Conservation (phyloP, 768 basidiomycete species). For the Suillus plorans region DNA sequence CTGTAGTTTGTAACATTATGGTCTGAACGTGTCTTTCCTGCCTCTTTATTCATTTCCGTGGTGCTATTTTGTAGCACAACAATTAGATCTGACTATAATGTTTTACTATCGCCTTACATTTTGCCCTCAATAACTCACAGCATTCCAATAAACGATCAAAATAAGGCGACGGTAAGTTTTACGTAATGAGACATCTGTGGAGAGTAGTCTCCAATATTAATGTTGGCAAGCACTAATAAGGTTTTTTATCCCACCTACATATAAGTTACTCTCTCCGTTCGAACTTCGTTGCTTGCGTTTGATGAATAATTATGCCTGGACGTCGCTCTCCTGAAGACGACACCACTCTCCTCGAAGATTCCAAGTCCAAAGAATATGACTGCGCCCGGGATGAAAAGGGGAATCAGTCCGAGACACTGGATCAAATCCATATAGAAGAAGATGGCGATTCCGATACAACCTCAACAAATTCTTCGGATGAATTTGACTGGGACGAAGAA, state of each 20-base stretch:
- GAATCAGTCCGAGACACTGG: slow-evolving; percentile 9
- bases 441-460: slow-evolving; percentile 32
- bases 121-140: neutral
- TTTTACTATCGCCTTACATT: neutral
- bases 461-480: slow-evolving; percentile 63
- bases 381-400: slow-evolving; percentile 12
- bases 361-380: slow-evolving; percentile 13
- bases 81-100: neutral
- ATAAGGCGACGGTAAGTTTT: too few species aligned
- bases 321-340: slow-evolving; percentile 12
- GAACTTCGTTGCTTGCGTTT: neutral
- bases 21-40: neutral
- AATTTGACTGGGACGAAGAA: slow-evolving; percentile 76
- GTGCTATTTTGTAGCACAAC: neutral
- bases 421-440: slow-evolving; percentile 10
- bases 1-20: neutral
- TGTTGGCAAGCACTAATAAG: slow-evolving; percentile 6
- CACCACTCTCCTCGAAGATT: slow-evolving; percentile 4
- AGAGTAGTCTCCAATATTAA: neutral
- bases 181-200: too few species aligned
- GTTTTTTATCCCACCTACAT: too few species aligned
- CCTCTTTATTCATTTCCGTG: neutral
- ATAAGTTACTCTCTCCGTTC: neutral
- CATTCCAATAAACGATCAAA: too few species aligned
- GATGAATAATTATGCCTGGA: slow-evolving; percentile 18